These are phyloP conservation scores for Magnolia sinica DNA, from an alignment of 164 flowering plant genomes.

Conservation along the genomic window DNA sequence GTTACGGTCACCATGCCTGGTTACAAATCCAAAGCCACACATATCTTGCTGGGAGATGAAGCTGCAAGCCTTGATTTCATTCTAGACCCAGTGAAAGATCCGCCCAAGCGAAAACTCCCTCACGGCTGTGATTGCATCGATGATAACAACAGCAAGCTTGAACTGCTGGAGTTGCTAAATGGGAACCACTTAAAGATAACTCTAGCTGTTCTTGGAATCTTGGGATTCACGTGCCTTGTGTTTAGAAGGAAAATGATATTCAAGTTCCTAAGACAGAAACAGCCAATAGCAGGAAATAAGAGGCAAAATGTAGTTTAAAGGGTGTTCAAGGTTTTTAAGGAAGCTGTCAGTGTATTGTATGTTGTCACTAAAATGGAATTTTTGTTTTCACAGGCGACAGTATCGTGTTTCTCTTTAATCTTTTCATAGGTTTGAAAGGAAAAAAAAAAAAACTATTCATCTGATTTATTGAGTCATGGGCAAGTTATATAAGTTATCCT, in stretches of 20 bases:
- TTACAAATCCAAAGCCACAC: slow-evolving; percentile 56
- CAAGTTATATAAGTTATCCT: too few species aligned
- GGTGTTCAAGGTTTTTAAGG: not conserved
- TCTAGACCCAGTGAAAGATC: slow-evolving; percentile 42
- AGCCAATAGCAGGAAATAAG: slow-evolving; percentile 29
- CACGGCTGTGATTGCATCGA: slow-evolving; percentile 37
- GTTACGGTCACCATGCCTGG: slow-evolving; percentile 66
- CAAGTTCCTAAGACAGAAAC: slow-evolving; percentile 30
- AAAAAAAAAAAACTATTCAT: too few species aligned
- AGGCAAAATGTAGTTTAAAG: slow-evolving; percentile 26
- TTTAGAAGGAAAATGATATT: slow-evolving; percentile 34
- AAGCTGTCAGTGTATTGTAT: not conserved
- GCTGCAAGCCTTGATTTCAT: slow-evolving; percentile 63
- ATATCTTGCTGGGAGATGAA: slow-evolving; percentile 44
- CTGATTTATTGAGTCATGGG: too few species aligned
- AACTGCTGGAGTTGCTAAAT: slow-evolving; percentile 26
- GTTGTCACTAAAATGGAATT: not conserved
- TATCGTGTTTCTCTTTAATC: too few species aligned
- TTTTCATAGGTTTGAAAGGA: too few species aligned
- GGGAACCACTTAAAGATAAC: slow-evolving; percentile 33
- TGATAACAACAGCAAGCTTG: slow-evolving; percentile 22
- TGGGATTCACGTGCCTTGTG: slow-evolving; percentile 49
- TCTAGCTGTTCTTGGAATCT: slow-evolving; percentile 26
- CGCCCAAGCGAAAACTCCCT: not conserved
- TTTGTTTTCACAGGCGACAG: too few species aligned